Conservation (phyloP, 2,329 filamentous ascomycete species). For the Hypocrella siamensis region DNA sequence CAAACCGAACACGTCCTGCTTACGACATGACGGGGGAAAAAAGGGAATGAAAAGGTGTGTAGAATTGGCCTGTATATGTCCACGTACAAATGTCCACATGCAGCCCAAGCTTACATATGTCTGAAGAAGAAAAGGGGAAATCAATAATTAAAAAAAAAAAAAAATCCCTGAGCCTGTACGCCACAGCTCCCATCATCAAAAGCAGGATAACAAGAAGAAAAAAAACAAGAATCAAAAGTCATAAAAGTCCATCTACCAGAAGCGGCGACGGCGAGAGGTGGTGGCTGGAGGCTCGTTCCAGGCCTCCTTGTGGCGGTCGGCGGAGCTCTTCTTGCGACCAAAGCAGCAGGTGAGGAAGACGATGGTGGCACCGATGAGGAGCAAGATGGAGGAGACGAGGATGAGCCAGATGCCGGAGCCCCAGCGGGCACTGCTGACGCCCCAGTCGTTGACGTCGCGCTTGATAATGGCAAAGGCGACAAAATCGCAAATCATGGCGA, state of each 20-base stretch:
- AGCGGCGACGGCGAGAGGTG: constrained; percentile 4
- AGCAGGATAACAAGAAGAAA: not conserved
- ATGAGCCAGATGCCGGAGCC: constrained; percentile 42
- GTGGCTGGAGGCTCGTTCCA: constrained; percentile 7
- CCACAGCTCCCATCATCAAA: too few relatives aligned
- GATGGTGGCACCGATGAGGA: constrained; percentile 37
- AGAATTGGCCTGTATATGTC: too few relatives aligned
- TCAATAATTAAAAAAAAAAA: too few relatives aligned
- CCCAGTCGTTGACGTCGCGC: constrained; percentile 35
- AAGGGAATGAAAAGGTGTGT: too few relatives aligned
- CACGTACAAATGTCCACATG: too few relatives aligned
- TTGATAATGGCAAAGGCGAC: constrained; percentile 37
- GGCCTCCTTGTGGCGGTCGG: constrained; percentile 10
- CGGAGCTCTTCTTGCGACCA: constrained; percentile 21
- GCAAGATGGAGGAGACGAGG: constrained; percentile 37
- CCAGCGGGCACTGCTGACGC: constrained; percentile 29
- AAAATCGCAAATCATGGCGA: constrained; percentile 40
- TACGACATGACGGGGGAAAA: too few relatives aligned
- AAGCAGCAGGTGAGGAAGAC: constrained; percentile 48
- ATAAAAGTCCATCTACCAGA: constrained; percentile 6
- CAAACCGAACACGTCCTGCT: too few relatives aligned
- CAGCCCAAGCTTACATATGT: too few relatives aligned
- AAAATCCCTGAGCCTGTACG: too few relatives aligned
- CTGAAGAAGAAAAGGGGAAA: too few relatives aligned
- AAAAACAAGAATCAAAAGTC: not conserved